Evolutionary conservation across 2,329 filamentous ascomycete genomes (phyloP).

Genomic region (Claviceps capensis): DNA sequence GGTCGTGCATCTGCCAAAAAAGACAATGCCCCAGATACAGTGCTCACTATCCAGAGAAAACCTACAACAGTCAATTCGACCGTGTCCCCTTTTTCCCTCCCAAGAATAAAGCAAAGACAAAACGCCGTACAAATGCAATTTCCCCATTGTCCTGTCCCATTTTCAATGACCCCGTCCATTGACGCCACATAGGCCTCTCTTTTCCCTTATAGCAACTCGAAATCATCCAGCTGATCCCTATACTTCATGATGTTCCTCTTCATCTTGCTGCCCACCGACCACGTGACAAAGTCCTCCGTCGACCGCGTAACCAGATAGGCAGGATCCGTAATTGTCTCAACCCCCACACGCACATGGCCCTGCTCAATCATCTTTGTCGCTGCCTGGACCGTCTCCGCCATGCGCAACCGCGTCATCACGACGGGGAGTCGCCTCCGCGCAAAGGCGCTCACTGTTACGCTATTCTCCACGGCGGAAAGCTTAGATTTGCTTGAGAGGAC

Average conservation of each 20-base stretch:
- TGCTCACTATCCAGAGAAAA: too few relatives aligned
- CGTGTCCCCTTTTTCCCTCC: background rate
- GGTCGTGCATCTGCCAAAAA: too few relatives aligned
- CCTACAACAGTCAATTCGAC: background rate
- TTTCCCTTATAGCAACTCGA: slow-evolving; percentile 57
- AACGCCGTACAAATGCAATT: background rate
- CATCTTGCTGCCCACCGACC: slow-evolving; percentile 93
- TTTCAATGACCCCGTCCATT: background rate
- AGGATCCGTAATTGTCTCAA: slow-evolving; percentile 78
- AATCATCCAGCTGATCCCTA: slow-evolving; percentile 88
- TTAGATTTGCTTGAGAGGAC: slow-evolving; percentile 64
- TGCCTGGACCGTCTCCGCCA: slow-evolving; percentile 83
- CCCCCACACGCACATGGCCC: slow-evolving; percentile 83
- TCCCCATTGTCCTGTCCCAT: background rate
- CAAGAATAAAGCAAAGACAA: background rate
- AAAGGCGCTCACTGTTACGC: slow-evolving; percentile 79
- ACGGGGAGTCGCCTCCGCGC: slow-evolving; percentile 74
- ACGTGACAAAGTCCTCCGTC: slow-evolving; percentile 94
- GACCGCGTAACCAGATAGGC: slow-evolving; percentile 78
- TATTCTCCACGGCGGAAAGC: slow-evolving; percentile 73
- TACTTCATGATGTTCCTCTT: slow-evolving; percentile 94
- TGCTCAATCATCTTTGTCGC: slow-evolving; percentile 84
- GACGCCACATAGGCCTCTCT: background rate
- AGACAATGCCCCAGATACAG: too few relatives aligned
- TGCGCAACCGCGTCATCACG: slow-evolving; percentile 77